phyloP scores from a whole-genome alignment of 257 asterid genomes.

The Ligustrum vulgare region DNA sequence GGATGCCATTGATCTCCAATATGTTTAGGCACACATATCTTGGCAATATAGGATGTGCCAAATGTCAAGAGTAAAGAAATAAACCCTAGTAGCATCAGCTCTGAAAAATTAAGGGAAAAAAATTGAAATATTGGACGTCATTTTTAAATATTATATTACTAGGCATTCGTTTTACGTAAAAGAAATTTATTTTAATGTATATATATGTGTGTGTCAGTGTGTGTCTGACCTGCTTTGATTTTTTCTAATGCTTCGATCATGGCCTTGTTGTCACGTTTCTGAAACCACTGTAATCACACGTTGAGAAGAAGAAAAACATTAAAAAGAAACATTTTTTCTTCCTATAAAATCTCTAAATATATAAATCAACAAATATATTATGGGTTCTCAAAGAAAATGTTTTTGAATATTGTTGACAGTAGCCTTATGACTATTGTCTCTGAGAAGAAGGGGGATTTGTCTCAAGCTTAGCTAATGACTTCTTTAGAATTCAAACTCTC shows the following conservation, averaged over 20 bases:
- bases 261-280: constrained; percentile 56
- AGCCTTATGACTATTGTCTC: too few relatives aligned
- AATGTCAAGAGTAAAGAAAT: constrained; percentile 65
- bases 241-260: constrained; percentile 72
- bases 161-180: background rate
- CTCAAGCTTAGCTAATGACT: too few relatives aligned
- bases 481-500: too few relatives aligned
- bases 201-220: too few relatives aligned
- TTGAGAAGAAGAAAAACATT: too few relatives aligned
- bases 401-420: too few relatives aligned
- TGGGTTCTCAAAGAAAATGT: too few relatives aligned
- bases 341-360: too few relatives aligned
- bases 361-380: too few relatives aligned
- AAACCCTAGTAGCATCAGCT: constrained; percentile 66
- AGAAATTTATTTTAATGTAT: too few relatives aligned
- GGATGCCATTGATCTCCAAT: constrained; percentile 65
- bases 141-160: background rate
- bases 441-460: too few relatives aligned
- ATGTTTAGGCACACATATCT: constrained; percentile 49
- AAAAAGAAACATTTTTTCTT: too few relatives aligned
- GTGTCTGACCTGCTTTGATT: constrained; percentile 55
- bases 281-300: constrained; percentile 52
- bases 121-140: background rate
- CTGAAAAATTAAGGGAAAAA: constrained; percentile 19
- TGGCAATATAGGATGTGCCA: constrained; percentile 44